These are phyloP conservation scores for Russula abietina DNA, from an alignment of 768 basidiomycete genomes.

Conservation along the genomic window DNA sequence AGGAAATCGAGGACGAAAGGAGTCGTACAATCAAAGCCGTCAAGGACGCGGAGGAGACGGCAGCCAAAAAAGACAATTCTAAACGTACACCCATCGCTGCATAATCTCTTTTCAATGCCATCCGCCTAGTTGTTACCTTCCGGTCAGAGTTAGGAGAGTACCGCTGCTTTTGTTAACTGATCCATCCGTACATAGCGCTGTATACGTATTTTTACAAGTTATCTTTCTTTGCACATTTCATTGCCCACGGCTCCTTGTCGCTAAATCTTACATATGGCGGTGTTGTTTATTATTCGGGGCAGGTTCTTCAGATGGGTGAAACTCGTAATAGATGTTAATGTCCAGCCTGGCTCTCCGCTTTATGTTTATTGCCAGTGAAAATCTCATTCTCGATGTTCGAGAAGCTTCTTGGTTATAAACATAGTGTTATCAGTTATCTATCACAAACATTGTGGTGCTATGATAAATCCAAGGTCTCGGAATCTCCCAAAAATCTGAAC, in stretches of 20 bases:
- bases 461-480: background rate
- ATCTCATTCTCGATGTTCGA: background rate
- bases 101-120: slow-evolving; percentile 2
- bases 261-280: slow-evolving; percentile 9
- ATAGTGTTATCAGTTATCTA: background rate
- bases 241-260: slow-evolving; percentile 7
- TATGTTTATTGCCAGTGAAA: background rate
- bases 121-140: background rate
- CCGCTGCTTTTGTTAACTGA: slow-evolving; percentile 5
- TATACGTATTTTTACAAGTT: slow-evolving; percentile 57
- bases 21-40: slow-evolving; percentile 58
- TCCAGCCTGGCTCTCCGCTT: background rate
- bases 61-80: slow-evolving; percentile 57
- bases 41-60: slow-evolving; percentile 55
- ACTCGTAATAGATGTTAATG: slow-evolving; percentile 10
- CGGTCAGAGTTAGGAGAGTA: slow-evolving; percentile 1
- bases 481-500: background rate
- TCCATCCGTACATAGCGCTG: slow-evolving; percentile 34
- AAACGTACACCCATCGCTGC: slow-evolving; percentile 34
- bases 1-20: slow-evolving; percentile 64
- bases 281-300: slow-evolving; percentile 6
- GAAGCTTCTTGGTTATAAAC: background rate
- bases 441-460: background rate
- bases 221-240: slow-evolving; percentile 20
- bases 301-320: background rate